Percentiles rank a stretch among this genome's conserved stretches.
Conservation (phyloP, 164 flowering plant genomes). For the Chimonanthus salicifolius region DNA sequence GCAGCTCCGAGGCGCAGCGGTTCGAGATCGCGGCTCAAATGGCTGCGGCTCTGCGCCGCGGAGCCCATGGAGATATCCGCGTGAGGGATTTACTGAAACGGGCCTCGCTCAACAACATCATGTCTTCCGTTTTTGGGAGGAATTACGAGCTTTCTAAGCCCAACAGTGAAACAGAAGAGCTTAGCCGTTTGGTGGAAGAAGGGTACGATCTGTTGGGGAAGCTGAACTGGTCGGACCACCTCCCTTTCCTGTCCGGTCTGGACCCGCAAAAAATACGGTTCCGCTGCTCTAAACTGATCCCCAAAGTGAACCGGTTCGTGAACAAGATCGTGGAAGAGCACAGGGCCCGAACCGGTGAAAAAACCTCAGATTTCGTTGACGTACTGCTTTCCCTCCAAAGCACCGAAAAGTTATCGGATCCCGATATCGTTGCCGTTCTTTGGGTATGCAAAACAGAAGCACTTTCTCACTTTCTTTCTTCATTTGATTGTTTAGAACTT, state of each 20-base stretch:
- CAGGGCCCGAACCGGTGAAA: slow-evolving; percentile 1
- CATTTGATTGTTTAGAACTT: not conserved
- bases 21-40: slow-evolving; percentile 20
- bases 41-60: slow-evolving; percentile 3
- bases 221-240: slow-evolving; percentile 43
- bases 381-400: slow-evolving; percentile 42
- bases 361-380: slow-evolving; percentile 41
- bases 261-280: slow-evolving; percentile 29
- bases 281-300: slow-evolving; percentile 44
- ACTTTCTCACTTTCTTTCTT: not conserved
- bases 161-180: slow-evolving; percentile 15
- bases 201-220: slow-evolving; percentile 40
- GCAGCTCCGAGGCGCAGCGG: slow-evolving; percentile 17
- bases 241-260: slow-evolving; percentile 25
- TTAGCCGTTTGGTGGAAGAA: slow-evolving; percentile 30
- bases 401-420: slow-evolving; percentile 34
- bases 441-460: slow-evolving; percentile 43
- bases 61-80: not conserved
- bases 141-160: slow-evolving; percentile 8
- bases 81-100: slow-evolving; percentile 27
- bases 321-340: slow-evolving; percentile 42
- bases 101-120: slow-evolving; percentile 40
- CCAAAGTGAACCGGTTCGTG: slow-evolving; percentile 48
- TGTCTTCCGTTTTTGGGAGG: slow-evolving; percentile 41
- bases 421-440: slow-evolving; percentile 62